Conservation (phyloP, 495 filamentous ascomycete genomes). For the Penicillium daleae region DNA sequence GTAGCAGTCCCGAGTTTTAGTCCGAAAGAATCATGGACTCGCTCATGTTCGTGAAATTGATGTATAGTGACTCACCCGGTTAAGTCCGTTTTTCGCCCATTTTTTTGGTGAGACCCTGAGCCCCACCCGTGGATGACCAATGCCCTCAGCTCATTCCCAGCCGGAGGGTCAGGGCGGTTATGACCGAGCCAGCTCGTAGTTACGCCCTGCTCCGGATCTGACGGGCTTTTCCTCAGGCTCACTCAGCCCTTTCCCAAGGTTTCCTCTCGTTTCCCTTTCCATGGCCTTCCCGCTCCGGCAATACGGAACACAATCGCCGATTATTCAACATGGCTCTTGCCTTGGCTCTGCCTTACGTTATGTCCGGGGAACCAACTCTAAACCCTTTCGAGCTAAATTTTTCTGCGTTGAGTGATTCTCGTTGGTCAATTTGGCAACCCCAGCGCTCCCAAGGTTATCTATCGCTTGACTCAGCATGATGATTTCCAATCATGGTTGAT, state of each 20-base stretch:
- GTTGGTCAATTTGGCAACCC: not conserved
- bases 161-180: not conserved
- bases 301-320: not conserved
- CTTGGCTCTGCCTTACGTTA: conserved; percentile 1
- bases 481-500: conserved; percentile 8
- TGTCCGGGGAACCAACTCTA: not conserved
- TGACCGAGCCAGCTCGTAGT: conserved; percentile 10
- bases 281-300: not conserved
- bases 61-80: conserved; percentile 3
- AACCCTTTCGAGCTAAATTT: not conserved
- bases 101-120: not conserved
- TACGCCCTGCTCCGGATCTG: conserved; percentile 4
- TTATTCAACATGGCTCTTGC: not conserved
- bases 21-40: no score
- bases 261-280: not conserved
- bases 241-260: no score
- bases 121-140: conserved; percentile 2
- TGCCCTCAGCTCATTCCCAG: not conserved
- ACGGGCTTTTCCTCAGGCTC: no score
- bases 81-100: conserved; percentile 9
- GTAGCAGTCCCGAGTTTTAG: not conserved
- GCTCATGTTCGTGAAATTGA: not conserved
- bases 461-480: conserved; percentile 1
- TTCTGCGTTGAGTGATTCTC: not conserved
- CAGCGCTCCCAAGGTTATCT: not conserved